phyloP scores from a whole-genome alignment of 345 rosid genomes.

The Toxicodendron radicans region DNA sequence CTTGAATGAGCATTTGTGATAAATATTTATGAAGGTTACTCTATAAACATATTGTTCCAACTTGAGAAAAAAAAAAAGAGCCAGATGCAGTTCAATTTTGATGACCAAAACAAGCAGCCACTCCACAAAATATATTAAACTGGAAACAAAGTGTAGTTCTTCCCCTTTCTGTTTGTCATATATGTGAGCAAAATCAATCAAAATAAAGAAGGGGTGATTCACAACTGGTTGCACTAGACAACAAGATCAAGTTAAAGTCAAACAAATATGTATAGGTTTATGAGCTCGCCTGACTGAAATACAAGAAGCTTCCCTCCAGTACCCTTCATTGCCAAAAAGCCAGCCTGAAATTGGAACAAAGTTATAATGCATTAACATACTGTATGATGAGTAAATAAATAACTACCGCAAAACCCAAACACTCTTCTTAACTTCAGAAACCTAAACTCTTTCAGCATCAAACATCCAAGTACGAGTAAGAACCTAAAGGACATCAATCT shows the following conservation, averaged over 20 bases:
- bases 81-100: too few relatives aligned
- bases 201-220: not conserved
- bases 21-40: not conserved
- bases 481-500: not conserved
- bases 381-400: not conserved
- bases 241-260: not conserved
- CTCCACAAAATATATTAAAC: not conserved
- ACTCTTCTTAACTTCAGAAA: not conserved
- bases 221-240: not conserved
- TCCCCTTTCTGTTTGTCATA: not conserved
- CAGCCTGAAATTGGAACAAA: slow-evolving; percentile 53
- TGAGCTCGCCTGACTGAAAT: slow-evolving; percentile 81
- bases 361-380: not conserved
- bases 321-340: slow-evolving; percentile 83
- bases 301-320: slow-evolving; percentile 89
- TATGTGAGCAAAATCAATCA: not conserved
- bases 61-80: not conserved
- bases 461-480: not conserved
- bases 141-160: not conserved
- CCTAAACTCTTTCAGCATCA: not conserved
- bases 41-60: not conserved
- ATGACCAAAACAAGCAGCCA: not conserved
- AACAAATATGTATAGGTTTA: not conserved
- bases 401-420: not conserved
- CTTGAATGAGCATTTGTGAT: not conserved